Conservation (phyloP, 2,329 filamentous ascomycete species). For the Coniochaeta ligniaria region DNA sequence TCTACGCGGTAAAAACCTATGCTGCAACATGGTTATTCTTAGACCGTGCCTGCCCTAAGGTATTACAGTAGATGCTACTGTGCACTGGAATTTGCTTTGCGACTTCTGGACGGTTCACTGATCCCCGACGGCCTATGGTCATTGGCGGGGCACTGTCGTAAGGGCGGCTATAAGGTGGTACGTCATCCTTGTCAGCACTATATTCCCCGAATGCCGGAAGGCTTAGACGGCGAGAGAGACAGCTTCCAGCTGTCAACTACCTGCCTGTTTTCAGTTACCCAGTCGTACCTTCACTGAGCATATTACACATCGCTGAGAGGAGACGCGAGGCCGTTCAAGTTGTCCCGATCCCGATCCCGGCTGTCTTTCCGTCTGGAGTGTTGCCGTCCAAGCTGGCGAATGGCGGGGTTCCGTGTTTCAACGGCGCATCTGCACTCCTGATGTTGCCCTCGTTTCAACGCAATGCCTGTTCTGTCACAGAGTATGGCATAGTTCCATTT, state of each 20-base stretch:
- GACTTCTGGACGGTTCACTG: too few relatives aligned
- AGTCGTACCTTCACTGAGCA: neutral
- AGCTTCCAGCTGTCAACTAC: neutral
- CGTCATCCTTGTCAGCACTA: neutral
- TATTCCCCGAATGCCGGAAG: neutral
- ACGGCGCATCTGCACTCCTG: neutral
- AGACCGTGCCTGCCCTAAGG: too few relatives aligned
- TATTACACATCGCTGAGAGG: neutral
- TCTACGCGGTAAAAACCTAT: too few relatives aligned
- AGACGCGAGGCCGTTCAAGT: neutral
- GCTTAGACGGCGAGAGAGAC: neutral
- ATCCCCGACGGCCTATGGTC: too few relatives aligned
- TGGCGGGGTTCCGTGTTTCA: constrained; percentile 1
- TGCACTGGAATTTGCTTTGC: too few relatives aligned
- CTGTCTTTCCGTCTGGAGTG: neutral
- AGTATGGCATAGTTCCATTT: neutral
- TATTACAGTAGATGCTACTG: too few relatives aligned
- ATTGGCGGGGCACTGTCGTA: too few relatives aligned
- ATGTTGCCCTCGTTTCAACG: neutral
- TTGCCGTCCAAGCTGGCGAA: neutral
- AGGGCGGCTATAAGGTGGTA: too few relatives aligned
- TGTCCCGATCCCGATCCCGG: neutral
- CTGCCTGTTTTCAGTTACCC: neutral
- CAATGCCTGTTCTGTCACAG: neutral
- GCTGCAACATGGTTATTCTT: too few relatives aligned